A percentile compares a stretch with the other conserved stretches of the same genome.
Conservation (phyloP, 768 basidiomycete genomes). For the Xerocomus potaroensis region DNA sequence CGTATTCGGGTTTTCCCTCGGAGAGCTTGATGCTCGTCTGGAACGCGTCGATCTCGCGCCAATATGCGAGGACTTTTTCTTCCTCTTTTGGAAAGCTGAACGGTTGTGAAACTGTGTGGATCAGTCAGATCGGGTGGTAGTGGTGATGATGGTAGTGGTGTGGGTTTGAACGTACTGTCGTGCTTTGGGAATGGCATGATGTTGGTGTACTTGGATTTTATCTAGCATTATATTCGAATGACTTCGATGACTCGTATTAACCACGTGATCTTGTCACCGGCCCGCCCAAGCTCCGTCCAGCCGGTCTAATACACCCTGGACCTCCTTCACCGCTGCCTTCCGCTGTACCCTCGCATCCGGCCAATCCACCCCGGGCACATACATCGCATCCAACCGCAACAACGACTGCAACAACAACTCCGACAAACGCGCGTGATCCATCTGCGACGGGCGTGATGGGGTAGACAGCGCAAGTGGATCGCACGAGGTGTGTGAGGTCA, state of each 20-base stretch:
- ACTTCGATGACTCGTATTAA: too few species aligned
- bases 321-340: constrained; percentile 82
- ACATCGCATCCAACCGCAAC: constrained; percentile 79
- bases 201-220: too few species aligned
- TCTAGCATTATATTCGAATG: too few species aligned
- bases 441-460: constrained; percentile 16
- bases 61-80: constrained; percentile 84
- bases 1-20: constrained; percentile 83
- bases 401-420: constrained; percentile 87
- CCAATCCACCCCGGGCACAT: constrained; percentile 66
- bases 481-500: too few species aligned
- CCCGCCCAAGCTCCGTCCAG: constrained; percentile 68
- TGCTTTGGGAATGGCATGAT: constrained; percentile 65
- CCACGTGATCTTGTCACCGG: constrained; percentile 32
- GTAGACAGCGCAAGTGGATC: too few species aligned
- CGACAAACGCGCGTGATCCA: constrained; percentile 57
- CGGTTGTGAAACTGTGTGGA: constrained; percentile 54
- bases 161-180: constrained; percentile 52
- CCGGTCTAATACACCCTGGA: constrained; percentile 77
- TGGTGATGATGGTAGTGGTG: too few species aligned
- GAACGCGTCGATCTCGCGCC: constrained; percentile 98
- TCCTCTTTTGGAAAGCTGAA: constrained; percentile 90
- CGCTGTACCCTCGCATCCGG: constrained; percentile 71
- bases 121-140: constrained; percentile 8
- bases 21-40: constrained; percentile 90